phyloP scores from a whole-genome alignment of 805 yeast genomes.

The Sugiyamaella americana region DNA sequence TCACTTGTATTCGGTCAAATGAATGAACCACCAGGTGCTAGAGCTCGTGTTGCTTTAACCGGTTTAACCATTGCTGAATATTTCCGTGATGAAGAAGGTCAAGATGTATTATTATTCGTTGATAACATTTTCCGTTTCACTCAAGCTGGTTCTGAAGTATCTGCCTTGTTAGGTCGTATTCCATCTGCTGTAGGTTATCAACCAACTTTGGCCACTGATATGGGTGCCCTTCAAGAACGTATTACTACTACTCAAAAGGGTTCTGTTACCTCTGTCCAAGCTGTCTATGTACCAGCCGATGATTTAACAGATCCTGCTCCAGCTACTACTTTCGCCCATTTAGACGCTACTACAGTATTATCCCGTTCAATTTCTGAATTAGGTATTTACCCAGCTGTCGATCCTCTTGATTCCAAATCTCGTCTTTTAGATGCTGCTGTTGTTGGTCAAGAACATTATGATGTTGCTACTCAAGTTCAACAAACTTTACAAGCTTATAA shows the following conservation, averaged over 20 bases:
- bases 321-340: slow-evolving; percentile 99
- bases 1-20: slow-evolving; percentile 99
- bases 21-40: slow-evolving; percentile 99
- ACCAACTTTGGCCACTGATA: slow-evolving; percentile 99
- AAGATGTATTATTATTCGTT: slow-evolving; percentile 98
- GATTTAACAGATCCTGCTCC: slow-evolving; percentile 99
- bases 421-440: slow-evolving; percentile 96
- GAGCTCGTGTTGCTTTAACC: slow-evolving; percentile 99
- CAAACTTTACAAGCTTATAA: slow-evolving; percentile 99
- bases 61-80: slow-evolving; percentile 99
- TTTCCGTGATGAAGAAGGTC: slow-evolving; percentile 99
- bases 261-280: slow-evolving; percentile 99
- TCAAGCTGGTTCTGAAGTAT: slow-evolving; percentile 99
- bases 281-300: slow-evolving; percentile 99
- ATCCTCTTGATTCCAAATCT: slow-evolving; percentile 98
- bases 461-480: slow-evolving; percentile 90
- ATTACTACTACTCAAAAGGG: slow-evolving; percentile 99
- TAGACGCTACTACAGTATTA: slow-evolving; percentile 99
- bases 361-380: slow-evolving; percentile 99
- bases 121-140: slow-evolving; percentile 99
- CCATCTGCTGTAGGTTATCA: slow-evolving; percentile 99
- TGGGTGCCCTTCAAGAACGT: slow-evolving; percentile 99
- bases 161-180: slow-evolving; percentile 99
- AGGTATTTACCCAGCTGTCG: slow-evolving; percentile 99
- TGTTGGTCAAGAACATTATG: slow-evolving; percentile 98